Base-by-base conservation (phyloP, 108 stramenopile species). In the Nitzschia palea region DNA sequence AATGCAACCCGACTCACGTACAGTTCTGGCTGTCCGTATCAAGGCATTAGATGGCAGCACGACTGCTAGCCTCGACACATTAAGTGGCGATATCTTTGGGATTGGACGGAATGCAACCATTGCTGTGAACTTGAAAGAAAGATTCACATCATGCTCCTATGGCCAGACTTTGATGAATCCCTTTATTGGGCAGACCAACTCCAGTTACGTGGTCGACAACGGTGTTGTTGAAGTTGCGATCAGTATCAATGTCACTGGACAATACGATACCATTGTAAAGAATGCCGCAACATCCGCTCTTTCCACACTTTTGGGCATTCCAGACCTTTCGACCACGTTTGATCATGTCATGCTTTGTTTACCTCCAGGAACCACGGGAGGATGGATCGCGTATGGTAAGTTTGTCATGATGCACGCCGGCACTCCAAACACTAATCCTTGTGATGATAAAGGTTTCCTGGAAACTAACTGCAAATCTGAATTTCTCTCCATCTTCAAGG, bases 261-360 rank as follows among this genome's bases (percentile, higher is more conserved):
- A n/a, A 18, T 4, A 12, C 18, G n/a, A 18, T 18, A 4, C 47
- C 9, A 20, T 20, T 18, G n/a, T 48, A 5, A 48, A 20, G 22
- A 48, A 48, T 20, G 47, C 47, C 47, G 47, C 22, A 4, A 12
- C 22, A 5, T 8, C 47, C n/a, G 18, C 15, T 20, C 47, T 48
- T 12, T 4, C 15, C 4, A 48, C 4, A 20, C 18, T 18, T 20
- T n/a, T 48, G 18, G 47, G 47, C 8, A 48, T n/a, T 5, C 15
- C 15, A 20, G 15, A 8, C 22, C 22, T 18, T 20, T 18, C 47
- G 10, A 40, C 10, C 37, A 40, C 37, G 9, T 48, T 55, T n/a
- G 44, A 63, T 47, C 45, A 63, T 36, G 76, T 80, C 54, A 73
- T 77, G 67, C 54, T 74, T 31, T 78, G 77, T 48, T 35, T 85